Conservation (phyloP, 2,329 filamentous ascomycete species). For the Fusarium sp. region DNA sequence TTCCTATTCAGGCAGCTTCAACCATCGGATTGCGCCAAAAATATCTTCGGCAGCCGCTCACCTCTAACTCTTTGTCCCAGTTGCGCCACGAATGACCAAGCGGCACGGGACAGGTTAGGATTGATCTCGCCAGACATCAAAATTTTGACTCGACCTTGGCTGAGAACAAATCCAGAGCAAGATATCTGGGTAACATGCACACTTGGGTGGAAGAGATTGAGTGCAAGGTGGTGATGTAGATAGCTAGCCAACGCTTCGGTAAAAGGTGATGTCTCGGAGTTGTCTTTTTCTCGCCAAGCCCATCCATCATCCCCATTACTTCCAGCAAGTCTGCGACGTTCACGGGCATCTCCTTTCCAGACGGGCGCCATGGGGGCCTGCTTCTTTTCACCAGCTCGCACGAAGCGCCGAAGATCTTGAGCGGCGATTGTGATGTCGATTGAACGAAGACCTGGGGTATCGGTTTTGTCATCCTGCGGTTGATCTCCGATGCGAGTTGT, state of each 20-base stretch:
- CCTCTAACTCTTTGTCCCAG: conserved; percentile 51
- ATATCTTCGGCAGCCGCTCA: conserved; percentile 44
- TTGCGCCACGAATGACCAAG: conserved; percentile 55
- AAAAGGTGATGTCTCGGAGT: conserved; percentile 55
- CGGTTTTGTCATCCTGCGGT: conserved; percentile 20
- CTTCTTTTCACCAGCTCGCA: conserved; percentile 53
- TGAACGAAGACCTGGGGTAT: conserved; percentile 52
- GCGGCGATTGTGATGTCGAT: conserved; percentile 66
- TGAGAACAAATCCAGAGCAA: conserved; percentile 67
- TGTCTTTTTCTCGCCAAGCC: conserved; percentile 57
- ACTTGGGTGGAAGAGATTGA: conserved; percentile 67
- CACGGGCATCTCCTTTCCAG: conserved; percentile 52
- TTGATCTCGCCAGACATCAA: conserved; percentile 48
- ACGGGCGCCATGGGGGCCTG: conserved; percentile 9
- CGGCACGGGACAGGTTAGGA: conserved; percentile 50
- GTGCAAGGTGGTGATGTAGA: conserved; percentile 63
- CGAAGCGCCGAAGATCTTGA: conserved; percentile 61
- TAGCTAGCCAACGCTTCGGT: conserved; percentile 63
- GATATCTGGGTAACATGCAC: conserved; percentile 65
- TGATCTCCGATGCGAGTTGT: conserved; percentile 30
- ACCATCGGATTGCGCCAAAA: conserved; percentile 34
- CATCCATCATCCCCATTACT: conserved; percentile 64
- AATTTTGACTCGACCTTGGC: conserved; percentile 65
- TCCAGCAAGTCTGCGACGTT: conserved; percentile 61
- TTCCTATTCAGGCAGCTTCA: conserved; percentile 12